These are phyloP conservation scores for Byssochlamys sp. DNA, from an alignment of 2,329 filamentous ascomycete species.

Conservation along the genomic window DNA sequence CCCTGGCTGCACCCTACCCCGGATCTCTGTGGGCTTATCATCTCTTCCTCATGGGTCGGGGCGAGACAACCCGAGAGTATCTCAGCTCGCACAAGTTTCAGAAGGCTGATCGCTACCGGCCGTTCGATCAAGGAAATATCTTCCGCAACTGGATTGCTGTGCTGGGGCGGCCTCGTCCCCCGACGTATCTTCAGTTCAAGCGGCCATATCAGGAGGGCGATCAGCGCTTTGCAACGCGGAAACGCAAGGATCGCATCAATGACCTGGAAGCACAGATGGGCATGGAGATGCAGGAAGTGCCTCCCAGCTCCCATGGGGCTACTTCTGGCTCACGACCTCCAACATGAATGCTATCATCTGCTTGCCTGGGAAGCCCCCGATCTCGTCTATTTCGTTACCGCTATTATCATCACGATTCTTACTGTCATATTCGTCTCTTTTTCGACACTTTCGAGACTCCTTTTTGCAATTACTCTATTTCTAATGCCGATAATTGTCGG, in stretches of 20 bases:
- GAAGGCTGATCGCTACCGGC: slow-evolving; percentile 80
- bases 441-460: not conserved
- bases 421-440: not conserved
- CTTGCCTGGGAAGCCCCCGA: not conserved
- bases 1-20: slow-evolving; percentile 69
- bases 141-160: slow-evolving; percentile 73
- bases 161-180: slow-evolving; percentile 70
- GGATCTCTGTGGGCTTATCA: slow-evolving; percentile 79
- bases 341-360: slow-evolving; percentile 6
- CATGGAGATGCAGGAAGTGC: slow-evolving; percentile 65
- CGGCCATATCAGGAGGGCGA: slow-evolving; percentile 66
- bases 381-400: too few species aligned
- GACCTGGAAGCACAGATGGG: slow-evolving; percentile 44
- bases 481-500: not conserved
- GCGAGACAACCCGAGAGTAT: slow-evolving; percentile 92
- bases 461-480: not conserved
- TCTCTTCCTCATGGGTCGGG: slow-evolving; percentile 77
- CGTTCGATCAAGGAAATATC: slow-evolving; percentile 70
- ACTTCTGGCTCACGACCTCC: not conserved
- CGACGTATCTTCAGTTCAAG: slow-evolving; percentile 86
- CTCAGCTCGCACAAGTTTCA: slow-evolving; percentile 91
- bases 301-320: slow-evolving; percentile 4
- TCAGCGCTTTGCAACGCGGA: slow-evolving; percentile 62
- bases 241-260: slow-evolving; percentile 42
- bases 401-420: not conserved